phyloP scores from a whole-genome alignment of 148 eudicot genomes.

The Spergularia bocconei region DNA sequence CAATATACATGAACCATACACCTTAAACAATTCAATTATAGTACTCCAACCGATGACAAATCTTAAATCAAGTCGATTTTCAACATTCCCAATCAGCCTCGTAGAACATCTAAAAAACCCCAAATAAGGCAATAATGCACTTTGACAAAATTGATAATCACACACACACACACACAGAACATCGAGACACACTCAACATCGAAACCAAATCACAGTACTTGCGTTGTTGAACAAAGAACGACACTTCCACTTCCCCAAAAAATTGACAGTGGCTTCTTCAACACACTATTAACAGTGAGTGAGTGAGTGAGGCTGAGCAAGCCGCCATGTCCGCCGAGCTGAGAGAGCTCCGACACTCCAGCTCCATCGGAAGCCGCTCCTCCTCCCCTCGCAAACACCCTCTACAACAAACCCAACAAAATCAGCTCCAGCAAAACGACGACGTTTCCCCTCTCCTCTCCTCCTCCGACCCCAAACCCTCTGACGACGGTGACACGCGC shows the following conservation, averaged over 20 bases:
- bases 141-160: too few species aligned
- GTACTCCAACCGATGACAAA: too few species aligned
- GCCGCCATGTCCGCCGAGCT: slow-evolving; percentile 62
- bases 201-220: too few species aligned
- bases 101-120: too few species aligned
- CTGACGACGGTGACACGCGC: slow-evolving; percentile 35
- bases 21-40: too few species aligned
- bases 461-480: slow-evolving; percentile 24
- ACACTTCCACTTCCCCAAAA: background rate
- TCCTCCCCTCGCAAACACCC: slow-evolving; percentile 52
- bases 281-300: background rate
- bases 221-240: too few species aligned
- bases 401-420: background rate
- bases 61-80: too few species aligned
- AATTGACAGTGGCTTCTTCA: background rate
- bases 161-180: too few species aligned
- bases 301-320: background rate
- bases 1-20: too few species aligned
- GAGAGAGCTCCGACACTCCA: slow-evolving; percentile 83
- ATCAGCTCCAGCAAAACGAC: slow-evolving; percentile 43
- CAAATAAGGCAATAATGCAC: too few species aligned
- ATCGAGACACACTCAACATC: too few species aligned
- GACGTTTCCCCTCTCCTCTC: slow-evolving; percentile 49
- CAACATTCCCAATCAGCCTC: too few species aligned
- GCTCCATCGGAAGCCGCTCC: slow-evolving; percentile 61